These are phyloP conservation scores for Fusarium duplospermum DNA, from an alignment of 2,329 filamentous ascomycete species.

Conservation along the genomic window DNA sequence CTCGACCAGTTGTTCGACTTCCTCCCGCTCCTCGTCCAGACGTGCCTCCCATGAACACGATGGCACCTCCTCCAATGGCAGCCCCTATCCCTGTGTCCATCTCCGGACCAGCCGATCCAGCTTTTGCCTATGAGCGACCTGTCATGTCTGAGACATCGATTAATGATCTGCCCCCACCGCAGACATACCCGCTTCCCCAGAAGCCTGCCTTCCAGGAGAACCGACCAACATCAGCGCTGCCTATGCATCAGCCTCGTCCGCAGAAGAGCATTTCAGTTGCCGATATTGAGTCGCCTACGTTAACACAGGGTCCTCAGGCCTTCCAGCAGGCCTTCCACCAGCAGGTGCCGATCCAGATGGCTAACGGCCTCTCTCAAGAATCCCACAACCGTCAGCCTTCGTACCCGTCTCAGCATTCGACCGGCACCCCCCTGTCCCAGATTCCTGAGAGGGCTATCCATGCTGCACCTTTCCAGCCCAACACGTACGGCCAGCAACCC, in stretches of 20 bases:
- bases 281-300: conserved; percentile 87
- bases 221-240: conserved; percentile 59
- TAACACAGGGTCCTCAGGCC: conserved; percentile 70
- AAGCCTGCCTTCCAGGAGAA: conserved; percentile 70
- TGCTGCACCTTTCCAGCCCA: conserved; percentile 88
- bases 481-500: conserved; percentile 68
- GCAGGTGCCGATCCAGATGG: conserved; percentile 84
- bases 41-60: conserved; percentile 36
- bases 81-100: conserved; percentile 1
- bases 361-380: conserved; percentile 67
- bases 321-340: conserved; percentile 96
- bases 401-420: conserved; percentile 76
- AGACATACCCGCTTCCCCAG: conserved; percentile 68
- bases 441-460: conserved; percentile 94
- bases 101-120: conserved; percentile 29
- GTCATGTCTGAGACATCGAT: conserved; percentile 52
- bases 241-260: conserved; percentile 94
- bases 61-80: conserved; percentile 23
- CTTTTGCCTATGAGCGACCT: conserved; percentile 27
- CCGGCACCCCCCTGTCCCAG: conserved; percentile 86
- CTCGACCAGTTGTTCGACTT: conserved; percentile 83
- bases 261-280: conserved; percentile 95
- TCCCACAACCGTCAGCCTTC: conserved; percentile 75
- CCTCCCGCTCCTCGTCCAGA: conserved; percentile 69
- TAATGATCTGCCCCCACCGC: conserved; percentile 66